Percentiles rank a stretch among this genome's conserved stretches.
Evolutionary conservation across 306 rosid species (phyloP).

Genomic region (Lathyrus sativus): DNA sequence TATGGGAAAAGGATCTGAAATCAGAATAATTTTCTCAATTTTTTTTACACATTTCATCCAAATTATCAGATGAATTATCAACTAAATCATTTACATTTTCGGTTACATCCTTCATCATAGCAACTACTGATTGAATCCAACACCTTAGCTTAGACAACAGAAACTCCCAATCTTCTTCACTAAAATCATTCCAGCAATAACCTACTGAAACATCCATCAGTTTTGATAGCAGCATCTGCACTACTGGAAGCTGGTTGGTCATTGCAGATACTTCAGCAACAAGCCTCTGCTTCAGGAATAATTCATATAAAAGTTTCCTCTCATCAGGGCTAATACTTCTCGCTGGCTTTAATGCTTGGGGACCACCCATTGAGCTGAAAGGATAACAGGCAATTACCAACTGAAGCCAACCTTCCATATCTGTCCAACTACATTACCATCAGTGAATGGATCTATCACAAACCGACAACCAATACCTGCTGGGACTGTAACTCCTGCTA

Average conservation of each 20-base stretch:
- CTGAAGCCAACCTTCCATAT: slow-evolving; percentile 84
- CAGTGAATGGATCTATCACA: too few relatives aligned
- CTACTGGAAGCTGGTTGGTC: slow-evolving; percentile 64
- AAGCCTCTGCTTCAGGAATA: slow-evolving; percentile 81
- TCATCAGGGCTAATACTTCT: slow-evolving; percentile 64
- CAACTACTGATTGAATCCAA: slow-evolving; percentile 86
- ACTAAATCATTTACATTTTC: slow-evolving; percentile 69
- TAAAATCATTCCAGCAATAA: slow-evolving; percentile 83
- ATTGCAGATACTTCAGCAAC: slow-evolving; percentile 56
- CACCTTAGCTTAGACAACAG: slow-evolving; percentile 62
- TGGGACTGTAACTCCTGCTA: too few relatives aligned
- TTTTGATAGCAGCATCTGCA: slow-evolving; percentile 79
- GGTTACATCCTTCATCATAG: slow-evolving; percentile 79
- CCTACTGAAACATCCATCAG: slow-evolving; percentile 80
- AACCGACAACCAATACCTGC: too few relatives aligned
- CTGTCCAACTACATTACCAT: too few relatives aligned
- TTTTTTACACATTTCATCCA: slow-evolving; percentile 41
- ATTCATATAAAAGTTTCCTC: slow-evolving; percentile 62
- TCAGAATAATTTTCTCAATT: slow-evolving; percentile 54
- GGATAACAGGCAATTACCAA: slow-evolving; percentile 88
- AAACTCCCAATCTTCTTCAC: slow-evolving; percentile 90
- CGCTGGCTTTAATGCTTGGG: slow-evolving; percentile 56
- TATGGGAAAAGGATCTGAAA: slow-evolving; percentile 64
- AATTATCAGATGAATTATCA: slow-evolving; percentile 46
- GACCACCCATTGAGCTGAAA: slow-evolving; percentile 55